These are phyloP conservation scores for Zopfia rhizophila DNA, from an alignment of 2,329 filamentous ascomycete species.

Conservation along the genomic window DNA sequence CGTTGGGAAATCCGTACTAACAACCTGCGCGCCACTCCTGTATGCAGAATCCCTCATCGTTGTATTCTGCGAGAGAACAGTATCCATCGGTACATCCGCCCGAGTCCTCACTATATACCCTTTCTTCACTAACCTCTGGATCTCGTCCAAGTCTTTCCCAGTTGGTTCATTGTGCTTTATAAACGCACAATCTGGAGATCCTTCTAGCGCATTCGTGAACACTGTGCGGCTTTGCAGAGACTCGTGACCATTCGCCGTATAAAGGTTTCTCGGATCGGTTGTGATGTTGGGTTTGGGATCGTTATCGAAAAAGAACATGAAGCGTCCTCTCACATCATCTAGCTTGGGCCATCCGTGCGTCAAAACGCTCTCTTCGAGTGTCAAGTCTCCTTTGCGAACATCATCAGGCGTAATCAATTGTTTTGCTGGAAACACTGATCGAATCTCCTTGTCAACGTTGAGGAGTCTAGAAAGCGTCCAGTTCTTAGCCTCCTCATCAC, in stretches of 20 bases:
- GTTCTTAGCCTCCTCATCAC: slow-evolving; percentile 52
- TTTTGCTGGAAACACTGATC: slow-evolving; percentile 51
- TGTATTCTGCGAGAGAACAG: slow-evolving; percentile 53
- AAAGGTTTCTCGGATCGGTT: slow-evolving; percentile 49
- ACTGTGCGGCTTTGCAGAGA: slow-evolving; percentile 58
- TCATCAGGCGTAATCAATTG: slow-evolving; percentile 62
- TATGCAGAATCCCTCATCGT: slow-evolving; percentile 58
- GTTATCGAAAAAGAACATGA: slow-evolving; percentile 65
- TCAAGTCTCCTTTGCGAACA: slow-evolving; percentile 52
- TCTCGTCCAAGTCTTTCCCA: slow-evolving; percentile 49
- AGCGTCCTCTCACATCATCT: slow-evolving; percentile 55
- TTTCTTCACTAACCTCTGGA: slow-evolving; percentile 57
- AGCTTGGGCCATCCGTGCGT: slow-evolving; percentile 61
- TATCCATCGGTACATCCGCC: slow-evolving; percentile 59
- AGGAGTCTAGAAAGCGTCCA: slow-evolving; percentile 58
- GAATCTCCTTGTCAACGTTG: slow-evolving; percentile 60
- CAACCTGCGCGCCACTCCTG: slow-evolving; percentile 61
- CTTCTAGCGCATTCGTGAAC: slow-evolving; percentile 61
- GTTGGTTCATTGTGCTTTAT: slow-evolving; percentile 62
- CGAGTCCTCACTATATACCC: slow-evolving; percentile 63
- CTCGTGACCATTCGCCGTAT: slow-evolving; percentile 47
- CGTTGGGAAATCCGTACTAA: slow-evolving; percentile 61
- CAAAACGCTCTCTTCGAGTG: slow-evolving; percentile 60
- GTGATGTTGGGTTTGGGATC: slow-evolving; percentile 48
- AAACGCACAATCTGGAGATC: slow-evolving; percentile 59